A percentile compares a stretch with the other conserved stretches of the same genome.
Evolutionary conservation across 768 basidiomycete genomes (phyloP).

Genomic region (Mycena sanguinolenta): DNA sequence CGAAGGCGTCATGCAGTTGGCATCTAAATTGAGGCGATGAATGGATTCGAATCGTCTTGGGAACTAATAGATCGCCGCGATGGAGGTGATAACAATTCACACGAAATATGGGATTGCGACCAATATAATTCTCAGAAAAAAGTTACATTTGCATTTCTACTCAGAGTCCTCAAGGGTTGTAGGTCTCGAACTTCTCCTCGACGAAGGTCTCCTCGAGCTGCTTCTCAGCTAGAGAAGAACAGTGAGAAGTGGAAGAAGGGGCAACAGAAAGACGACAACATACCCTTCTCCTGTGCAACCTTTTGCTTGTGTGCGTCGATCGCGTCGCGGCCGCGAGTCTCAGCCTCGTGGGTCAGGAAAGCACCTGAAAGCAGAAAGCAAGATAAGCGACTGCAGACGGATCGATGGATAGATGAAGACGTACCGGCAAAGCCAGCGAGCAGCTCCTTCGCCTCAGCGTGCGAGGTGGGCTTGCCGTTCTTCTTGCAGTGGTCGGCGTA

Average conservation of each 20-base stretch:
- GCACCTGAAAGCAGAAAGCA: too few species aligned
- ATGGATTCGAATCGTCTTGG: too few species aligned
- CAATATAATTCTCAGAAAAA: neutral
- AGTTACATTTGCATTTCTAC: slow-evolving; percentile 20
- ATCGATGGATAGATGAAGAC: slow-evolving; percentile 39
- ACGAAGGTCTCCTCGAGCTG: too few species aligned
- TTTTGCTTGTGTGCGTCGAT: slow-evolving; percentile 48
- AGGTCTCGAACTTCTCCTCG: too few species aligned
- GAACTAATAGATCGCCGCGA: too few species aligned
- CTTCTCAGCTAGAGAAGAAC: too few species aligned
- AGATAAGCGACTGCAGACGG: too few species aligned
- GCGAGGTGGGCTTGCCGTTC: slow-evolving; percentile 58
- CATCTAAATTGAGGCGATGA: too few species aligned
- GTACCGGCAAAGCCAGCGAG: slow-evolving; percentile 60
- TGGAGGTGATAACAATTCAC: too few species aligned
- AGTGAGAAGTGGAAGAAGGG: too few species aligned
- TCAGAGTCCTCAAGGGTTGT: neutral
- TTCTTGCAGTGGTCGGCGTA: slow-evolving; percentile 26
- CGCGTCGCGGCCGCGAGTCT: slow-evolving; percentile 68
- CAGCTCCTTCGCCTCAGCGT: slow-evolving; percentile 63
- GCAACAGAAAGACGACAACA: slow-evolving; percentile 12
- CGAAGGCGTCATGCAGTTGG: too few species aligned
- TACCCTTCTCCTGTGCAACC: slow-evolving; percentile 57
- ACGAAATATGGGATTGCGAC: too few species aligned
- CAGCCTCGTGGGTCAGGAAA: slow-evolving; percentile 45